phyloP scores from a whole-genome alignment of 352 stramenopile species.

The Globisporangium acanthophoron region DNA sequence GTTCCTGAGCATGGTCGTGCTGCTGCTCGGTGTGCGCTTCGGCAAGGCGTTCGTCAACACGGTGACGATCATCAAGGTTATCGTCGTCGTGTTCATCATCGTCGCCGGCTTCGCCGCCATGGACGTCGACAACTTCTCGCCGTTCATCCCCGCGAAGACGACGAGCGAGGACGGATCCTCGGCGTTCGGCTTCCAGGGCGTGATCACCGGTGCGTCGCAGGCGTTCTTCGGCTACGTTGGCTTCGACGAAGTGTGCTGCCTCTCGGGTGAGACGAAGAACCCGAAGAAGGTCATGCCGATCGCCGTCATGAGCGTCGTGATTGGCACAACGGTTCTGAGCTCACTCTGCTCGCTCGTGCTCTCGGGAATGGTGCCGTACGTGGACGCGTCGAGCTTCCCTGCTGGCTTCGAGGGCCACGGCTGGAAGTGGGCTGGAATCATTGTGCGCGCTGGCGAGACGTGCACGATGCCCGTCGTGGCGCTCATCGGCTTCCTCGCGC shows the following conservation, averaged over 20 bases:
- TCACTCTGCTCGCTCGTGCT: slow-evolving; percentile 80
- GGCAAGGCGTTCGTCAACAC: slow-evolving; percentile 86
- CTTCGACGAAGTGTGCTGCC: slow-evolving; percentile 92
- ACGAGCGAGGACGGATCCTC: slow-evolving; percentile 17
- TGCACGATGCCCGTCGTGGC: slow-evolving; percentile 93
- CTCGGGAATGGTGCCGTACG: slow-evolving; percentile 65
- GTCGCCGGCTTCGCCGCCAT: slow-evolving; percentile 77
- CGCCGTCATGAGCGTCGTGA: slow-evolving; percentile 74
- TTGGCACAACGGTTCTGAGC: slow-evolving; percentile 62
- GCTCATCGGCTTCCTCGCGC: slow-evolving; percentile 91
- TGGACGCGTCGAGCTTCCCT: slow-evolving; percentile 38
- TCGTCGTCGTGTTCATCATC: slow-evolving; percentile 88
- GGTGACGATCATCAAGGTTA: slow-evolving; percentile 68
- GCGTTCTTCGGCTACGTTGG: slow-evolving; percentile 93
- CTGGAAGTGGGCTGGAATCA: slow-evolving; percentile 35
- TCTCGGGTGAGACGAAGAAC: slow-evolving; percentile 78
- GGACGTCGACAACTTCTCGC: slow-evolving; percentile 70
- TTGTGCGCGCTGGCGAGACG: slow-evolving; percentile 54
- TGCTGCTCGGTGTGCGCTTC: slow-evolving; percentile 76
- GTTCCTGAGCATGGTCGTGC: slow-evolving; percentile 50
- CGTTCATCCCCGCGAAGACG: slow-evolving; percentile 59
- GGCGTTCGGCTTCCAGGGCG: slow-evolving; percentile 46
- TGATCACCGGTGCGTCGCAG: slow-evolving; percentile 79
- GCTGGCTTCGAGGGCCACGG: slow-evolving; percentile 42
- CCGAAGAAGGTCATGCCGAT: slow-evolving; percentile 73